phyloP scores from a whole-genome alignment of 75 land plant genomes.

The Sequoiadendron giganteum region DNA sequence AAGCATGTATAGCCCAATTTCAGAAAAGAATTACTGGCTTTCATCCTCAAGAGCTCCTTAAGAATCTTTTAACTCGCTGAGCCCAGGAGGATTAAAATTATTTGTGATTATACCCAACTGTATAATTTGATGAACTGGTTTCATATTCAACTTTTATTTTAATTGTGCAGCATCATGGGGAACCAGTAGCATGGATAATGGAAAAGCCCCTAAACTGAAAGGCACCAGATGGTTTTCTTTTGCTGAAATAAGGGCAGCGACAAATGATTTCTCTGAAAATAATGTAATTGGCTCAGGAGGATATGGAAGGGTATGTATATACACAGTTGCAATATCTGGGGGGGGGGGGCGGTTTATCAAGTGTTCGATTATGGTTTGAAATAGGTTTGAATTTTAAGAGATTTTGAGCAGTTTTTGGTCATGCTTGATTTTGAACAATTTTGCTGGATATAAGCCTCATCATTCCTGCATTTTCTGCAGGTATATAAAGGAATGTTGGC shows the following conservation, averaged over 20 bases:
- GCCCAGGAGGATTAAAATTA: too few species aligned
- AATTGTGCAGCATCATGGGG: constrained; percentile 62
- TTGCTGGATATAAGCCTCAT: not conserved
- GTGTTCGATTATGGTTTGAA: not conserved
- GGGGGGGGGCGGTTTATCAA: not conserved
- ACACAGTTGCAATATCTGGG: not conserved
- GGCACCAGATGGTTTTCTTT: constrained; percentile 43
- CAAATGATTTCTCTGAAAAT: constrained; percentile 33
- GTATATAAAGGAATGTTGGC: too few species aligned
- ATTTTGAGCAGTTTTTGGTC: not conserved
- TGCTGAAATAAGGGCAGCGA: constrained; percentile 33
- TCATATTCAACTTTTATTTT: not conserved
- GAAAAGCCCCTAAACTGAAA: constrained; percentile 27
- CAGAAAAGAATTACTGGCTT: not conserved
- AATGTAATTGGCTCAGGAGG: constrained; percentile 49
- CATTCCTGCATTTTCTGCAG: constrained; percentile 22
- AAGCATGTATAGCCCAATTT: not conserved
- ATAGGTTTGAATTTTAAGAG: not conserved
- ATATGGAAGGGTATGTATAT: constrained; percentile 39
- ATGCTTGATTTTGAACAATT: not conserved
- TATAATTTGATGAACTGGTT: not conserved
- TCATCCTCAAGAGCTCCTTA: not conserved
- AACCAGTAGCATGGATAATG: not conserved
- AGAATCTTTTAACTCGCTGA: not conserved
- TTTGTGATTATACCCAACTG: not conserved